Conservation (phyloP, 192 early-diverging fungal genomes). For the Coemansia sp. region DNA sequence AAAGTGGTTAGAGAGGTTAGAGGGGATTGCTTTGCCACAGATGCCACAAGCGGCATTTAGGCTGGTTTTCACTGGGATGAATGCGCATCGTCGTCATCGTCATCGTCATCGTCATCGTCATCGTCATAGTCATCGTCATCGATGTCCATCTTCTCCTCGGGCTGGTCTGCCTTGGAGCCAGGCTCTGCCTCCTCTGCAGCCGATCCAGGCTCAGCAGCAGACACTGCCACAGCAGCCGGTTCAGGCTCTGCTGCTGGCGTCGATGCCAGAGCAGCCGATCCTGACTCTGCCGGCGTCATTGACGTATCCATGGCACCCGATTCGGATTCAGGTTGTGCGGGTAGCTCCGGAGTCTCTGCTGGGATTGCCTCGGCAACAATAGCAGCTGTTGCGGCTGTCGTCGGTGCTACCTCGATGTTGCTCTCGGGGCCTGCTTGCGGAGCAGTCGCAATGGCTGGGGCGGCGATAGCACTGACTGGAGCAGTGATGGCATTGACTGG, state of each 20-base stretch:
- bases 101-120: background rate
- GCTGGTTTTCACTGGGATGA: too few species aligned
- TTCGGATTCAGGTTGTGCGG: background rate
- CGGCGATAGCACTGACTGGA: too few species aligned
- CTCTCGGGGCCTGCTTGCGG: background rate
- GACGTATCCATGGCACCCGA: background rate
- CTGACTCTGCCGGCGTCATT: background rate
- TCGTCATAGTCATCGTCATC: background rate
- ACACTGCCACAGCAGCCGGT: background rate
- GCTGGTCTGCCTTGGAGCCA: background rate
- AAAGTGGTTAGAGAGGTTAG: background rate
- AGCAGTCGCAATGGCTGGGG: background rate
- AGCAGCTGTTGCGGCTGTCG: background rate
- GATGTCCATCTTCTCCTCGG: background rate
- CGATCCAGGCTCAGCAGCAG: too few species aligned
- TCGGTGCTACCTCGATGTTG: background rate
- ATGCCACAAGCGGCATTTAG: too few species aligned
- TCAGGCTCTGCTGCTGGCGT: background rate
- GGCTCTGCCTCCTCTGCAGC: background rate
- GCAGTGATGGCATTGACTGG: too few species aligned
- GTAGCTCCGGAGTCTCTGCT: background rate
- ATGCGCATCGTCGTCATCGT: background rate
- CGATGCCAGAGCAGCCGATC: background rate
- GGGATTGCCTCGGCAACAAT: too few species aligned
- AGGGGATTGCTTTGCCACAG: background rate